Conservation (phyloP, 352 stramenopile species). For the Phytophthora foliorum region DNA sequence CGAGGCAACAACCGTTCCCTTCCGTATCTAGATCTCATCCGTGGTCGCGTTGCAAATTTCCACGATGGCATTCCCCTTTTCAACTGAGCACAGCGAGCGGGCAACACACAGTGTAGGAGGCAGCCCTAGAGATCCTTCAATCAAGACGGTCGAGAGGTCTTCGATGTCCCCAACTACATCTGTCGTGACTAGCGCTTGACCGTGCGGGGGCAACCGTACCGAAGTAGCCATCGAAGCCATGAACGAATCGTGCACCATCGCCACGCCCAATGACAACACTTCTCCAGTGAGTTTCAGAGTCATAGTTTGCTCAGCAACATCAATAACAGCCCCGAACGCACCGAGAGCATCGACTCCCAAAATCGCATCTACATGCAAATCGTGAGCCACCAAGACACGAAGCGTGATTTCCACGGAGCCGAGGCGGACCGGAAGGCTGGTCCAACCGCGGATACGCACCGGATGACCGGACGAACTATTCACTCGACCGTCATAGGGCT, state of each 20-base stretch:
- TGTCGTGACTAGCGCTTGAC: neutral
- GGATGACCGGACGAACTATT: too few relatives aligned
- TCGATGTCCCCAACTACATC: neutral
- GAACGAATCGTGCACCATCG: neutral
- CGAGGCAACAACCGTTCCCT: neutral
- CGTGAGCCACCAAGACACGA: too few relatives aligned
- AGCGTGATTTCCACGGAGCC: too few relatives aligned
- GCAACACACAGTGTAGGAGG: neutral
- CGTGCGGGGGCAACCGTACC: neutral
- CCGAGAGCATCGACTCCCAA: too few relatives aligned
- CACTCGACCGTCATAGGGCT: too few relatives aligned
- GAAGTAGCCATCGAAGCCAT: neutral
- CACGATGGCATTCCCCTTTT: neutral
- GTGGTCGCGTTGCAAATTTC: conserved; percentile 6
- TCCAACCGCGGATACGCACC: too few relatives aligned
- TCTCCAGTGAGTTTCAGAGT: conserved; percentile 1
- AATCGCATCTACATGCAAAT: too few relatives aligned
- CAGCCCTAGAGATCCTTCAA: neutral
- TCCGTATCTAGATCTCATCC: neutral
- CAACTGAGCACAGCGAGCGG: neutral
- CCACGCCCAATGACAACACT: neutral
- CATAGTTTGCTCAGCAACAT: conserved; percentile 1
- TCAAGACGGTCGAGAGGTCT: neutral
- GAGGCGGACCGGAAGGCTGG: too few relatives aligned
- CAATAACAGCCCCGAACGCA: neutral